These are phyloP conservation scores for Pyropia haitanensis DNA, from an alignment of 23 red algal species.

Conservation along the genomic window DNA sequence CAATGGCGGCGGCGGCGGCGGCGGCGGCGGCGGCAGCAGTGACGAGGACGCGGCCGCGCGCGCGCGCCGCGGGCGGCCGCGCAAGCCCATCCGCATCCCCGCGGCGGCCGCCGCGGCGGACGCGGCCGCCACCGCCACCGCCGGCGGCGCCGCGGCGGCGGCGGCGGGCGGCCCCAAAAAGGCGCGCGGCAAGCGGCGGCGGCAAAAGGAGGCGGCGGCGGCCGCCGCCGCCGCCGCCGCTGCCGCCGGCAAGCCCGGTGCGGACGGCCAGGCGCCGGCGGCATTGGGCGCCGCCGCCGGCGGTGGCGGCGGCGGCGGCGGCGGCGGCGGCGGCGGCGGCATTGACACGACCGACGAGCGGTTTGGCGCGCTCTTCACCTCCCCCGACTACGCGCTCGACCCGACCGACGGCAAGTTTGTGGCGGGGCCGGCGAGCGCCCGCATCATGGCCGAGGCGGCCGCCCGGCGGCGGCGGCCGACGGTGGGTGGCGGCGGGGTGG, in stretches of 20 bases:
- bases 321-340: neutral
- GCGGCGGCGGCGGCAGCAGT: neutral
- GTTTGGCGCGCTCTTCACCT: conserved; percentile 63
- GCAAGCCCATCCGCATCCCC: neutral
- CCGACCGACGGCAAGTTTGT: conserved; percentile 80
- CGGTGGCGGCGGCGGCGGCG: neutral
- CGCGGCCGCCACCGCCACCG: no score
- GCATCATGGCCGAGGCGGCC: no score
- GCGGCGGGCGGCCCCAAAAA: conserved; percentile 1
- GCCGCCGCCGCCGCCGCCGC: conserved; percentile 1
- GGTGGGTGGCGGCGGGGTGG: no score
- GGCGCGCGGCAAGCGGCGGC: conserved; percentile 13
- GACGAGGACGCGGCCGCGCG: neutral
- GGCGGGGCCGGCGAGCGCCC: neutral
- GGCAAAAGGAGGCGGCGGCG: conserved; percentile 19
- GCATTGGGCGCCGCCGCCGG: neutral
- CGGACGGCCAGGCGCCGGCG: no score
- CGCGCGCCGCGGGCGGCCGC: neutral
- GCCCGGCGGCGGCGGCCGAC: neutral
- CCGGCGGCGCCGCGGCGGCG: no score
- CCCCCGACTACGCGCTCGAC: conserved; percentile 87
- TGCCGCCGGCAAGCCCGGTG: no score
- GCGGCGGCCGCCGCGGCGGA: no score
- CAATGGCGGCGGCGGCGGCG: no score
- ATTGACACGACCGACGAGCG: conserved; percentile 61